Conservation (phyloP, 345 rosid genomes). For the Aegle marmelos region DNA sequence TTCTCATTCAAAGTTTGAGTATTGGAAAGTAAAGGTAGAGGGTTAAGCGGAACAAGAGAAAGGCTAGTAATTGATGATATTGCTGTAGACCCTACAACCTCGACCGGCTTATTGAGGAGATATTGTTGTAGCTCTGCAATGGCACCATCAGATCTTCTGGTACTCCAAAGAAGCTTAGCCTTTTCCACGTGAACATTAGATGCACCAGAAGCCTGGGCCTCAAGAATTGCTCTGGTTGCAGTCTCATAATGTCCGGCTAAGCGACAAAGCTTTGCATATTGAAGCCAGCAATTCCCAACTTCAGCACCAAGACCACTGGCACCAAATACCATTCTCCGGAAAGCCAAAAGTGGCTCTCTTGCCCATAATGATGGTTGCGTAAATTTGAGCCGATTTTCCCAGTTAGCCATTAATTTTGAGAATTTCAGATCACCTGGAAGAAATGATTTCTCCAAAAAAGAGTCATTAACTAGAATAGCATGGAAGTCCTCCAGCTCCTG, state of each 20-base stretch:
- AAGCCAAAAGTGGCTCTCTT: conserved; percentile 92
- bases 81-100: conserved; percentile 70
- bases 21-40: conserved; percentile 51
- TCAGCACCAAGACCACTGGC: conserved; percentile 81
- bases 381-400: conserved; percentile 87
- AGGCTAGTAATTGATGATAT: conserved; percentile 73
- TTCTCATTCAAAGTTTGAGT: conserved; percentile 62
- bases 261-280: conserved; percentile 97
- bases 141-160: conserved; percentile 86
- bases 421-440: conserved; percentile 53
- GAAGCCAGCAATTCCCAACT: conserved; percentile 96
- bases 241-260: conserved; percentile 96
- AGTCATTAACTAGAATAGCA: conserved; percentile 56
- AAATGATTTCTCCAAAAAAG: conserved; percentile 83
- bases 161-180: conserved; percentile 95
- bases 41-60: conserved; percentile 63
- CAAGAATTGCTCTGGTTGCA: conserved; percentile 86
- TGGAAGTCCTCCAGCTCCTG: conserved; percentile 87
- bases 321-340: conserved; percentile 82
- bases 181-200: conserved; percentile 89
- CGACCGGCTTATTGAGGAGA: conserved; percentile 86
- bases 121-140: conserved; percentile 83
- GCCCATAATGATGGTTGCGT: conserved; percentile 94
- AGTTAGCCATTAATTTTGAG: conserved; percentile 60
- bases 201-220: conserved; percentile 91